Percentiles rank a stretch among this genome's conserved stretches.
Conservation (phyloP, 305 asterid genomes). For the Striga hermonthica region DNA sequence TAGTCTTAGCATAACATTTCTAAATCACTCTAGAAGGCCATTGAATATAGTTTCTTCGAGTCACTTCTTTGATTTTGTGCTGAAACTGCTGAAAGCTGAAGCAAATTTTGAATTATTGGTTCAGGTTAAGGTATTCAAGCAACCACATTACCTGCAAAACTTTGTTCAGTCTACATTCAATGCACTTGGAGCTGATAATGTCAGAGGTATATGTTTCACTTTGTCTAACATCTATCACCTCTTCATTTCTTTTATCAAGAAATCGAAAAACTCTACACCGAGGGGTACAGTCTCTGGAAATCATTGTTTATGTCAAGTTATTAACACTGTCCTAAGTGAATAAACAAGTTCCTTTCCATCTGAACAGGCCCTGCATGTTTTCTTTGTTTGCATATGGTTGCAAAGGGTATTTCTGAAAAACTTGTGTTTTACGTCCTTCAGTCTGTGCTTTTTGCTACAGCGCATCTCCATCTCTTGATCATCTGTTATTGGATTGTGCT, state of each 20-base stretch:
- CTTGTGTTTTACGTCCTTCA: no score
- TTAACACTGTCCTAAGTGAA: neutral
- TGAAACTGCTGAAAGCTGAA: conserved; percentile 23
- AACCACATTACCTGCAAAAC: conserved; percentile 83
- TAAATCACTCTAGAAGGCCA: conserved; percentile 3
- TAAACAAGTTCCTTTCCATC: neutral
- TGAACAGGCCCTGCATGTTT: neutral
- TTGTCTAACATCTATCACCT: conserved; percentile 1
- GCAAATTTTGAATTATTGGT: conserved; percentile 28
- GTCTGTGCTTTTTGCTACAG: no score
- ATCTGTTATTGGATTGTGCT: no score
- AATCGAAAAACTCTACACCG: neutral
- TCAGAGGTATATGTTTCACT: conserved; percentile 52
- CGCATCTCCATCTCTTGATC: no score
- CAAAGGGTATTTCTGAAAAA: no score
- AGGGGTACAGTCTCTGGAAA: no score
- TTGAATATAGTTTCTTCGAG: conserved; percentile 8
- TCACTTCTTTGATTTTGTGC: neutral
- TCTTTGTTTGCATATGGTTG: neutral
- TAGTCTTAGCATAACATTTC: conserved; percentile 11
- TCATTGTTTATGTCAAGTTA: no score
- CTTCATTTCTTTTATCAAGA: conserved; percentile 16
- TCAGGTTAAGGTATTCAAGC: conserved; percentile 90
- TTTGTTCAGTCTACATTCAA: conserved; percentile 84
- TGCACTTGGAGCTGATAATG: conserved; percentile 83